Conservation (phyloP, 2,329 filamentous ascomycete species). For the Westerdykella ornata region DNA sequence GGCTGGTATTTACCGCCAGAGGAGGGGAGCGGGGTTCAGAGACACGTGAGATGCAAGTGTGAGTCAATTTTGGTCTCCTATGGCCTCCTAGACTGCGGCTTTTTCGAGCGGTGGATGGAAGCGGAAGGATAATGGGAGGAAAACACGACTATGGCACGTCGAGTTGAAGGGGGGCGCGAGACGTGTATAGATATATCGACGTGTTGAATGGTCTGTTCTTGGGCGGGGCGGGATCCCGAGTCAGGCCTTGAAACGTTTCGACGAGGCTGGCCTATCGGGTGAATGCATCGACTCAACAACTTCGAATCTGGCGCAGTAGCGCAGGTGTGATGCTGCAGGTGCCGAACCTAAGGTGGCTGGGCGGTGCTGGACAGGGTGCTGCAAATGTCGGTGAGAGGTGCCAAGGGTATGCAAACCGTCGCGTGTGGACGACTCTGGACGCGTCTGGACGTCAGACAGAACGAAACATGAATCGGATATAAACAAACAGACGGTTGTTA, state of each 20-base stretch:
- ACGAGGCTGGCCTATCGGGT: conserved; percentile 18
- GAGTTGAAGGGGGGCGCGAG: conserved; percentile 28
- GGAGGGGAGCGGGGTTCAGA: conserved; percentile 15
- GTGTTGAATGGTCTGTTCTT: conserved; percentile 32
- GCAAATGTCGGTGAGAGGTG: conserved; percentile 13
- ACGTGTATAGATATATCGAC: conserved; percentile 35
- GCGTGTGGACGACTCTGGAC: conserved; percentile 9
- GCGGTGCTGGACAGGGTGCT: conserved; percentile 2
- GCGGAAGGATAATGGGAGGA: conserved; percentile 28
- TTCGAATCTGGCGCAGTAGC: conserved; percentile 29
- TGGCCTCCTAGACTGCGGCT: conserved; percentile 12
- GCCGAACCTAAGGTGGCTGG: conserved; percentile 21
- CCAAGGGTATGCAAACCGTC: conserved; percentile 11
- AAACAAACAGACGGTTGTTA: conserved; percentile 18
- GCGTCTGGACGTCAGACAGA: conserved; percentile 13
- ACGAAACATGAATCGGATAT: conserved; percentile 25
- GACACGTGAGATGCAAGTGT: conserved; percentile 39
- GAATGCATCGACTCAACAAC: conserved; percentile 7
- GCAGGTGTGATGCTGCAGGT: conserved; percentile 16
- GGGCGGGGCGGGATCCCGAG: conserved; percentile 21
- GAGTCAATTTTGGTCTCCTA: conserved; percentile 32
- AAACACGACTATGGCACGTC: conserved; percentile 37
- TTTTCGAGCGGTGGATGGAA: conserved; percentile 18
- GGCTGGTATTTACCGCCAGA: conserved; percentile 26
- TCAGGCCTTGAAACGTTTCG: conserved; percentile 31